phyloP scores from a whole-genome alignment of 441 rosid species.

The Populus hybrid region DNA sequence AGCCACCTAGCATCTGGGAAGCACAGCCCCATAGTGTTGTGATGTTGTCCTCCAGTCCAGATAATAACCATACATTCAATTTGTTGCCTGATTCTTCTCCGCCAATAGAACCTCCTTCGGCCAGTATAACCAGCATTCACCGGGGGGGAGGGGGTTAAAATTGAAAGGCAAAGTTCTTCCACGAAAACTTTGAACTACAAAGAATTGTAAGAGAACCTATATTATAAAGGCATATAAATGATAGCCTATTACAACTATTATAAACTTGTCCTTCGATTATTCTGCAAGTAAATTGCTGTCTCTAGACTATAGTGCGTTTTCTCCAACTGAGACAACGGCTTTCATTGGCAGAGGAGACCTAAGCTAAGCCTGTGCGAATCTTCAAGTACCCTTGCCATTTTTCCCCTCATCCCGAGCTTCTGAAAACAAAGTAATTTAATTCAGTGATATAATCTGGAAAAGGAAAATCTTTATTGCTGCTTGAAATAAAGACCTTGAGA shows the following conservation, averaged over 20 bases:
- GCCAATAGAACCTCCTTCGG: background rate
- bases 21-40: background rate
- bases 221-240: background rate
- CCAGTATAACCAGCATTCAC: background rate
- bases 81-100: background rate
- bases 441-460: background rate
- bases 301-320: background rate
- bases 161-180: background rate
- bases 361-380: background rate
- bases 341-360: background rate
- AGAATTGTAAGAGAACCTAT: background rate
- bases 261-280: background rate
- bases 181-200: background rate
- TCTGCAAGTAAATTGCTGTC: background rate
- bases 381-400: constrained; percentile 1
- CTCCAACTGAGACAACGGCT: background rate
- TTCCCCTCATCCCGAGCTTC: constrained; percentile 7
- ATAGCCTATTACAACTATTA: background rate
- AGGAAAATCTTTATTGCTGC: background rate
- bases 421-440: constrained; percentile 9
- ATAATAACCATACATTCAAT: background rate
- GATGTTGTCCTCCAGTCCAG: background rate
- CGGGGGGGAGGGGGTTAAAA: background rate
- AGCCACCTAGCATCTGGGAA: background rate
- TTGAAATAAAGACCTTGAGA: too few relatives aligned